Evolutionary conservation across 169 alveolate species (phyloP).

Genomic region (Plasmodium gaboni): DNA sequence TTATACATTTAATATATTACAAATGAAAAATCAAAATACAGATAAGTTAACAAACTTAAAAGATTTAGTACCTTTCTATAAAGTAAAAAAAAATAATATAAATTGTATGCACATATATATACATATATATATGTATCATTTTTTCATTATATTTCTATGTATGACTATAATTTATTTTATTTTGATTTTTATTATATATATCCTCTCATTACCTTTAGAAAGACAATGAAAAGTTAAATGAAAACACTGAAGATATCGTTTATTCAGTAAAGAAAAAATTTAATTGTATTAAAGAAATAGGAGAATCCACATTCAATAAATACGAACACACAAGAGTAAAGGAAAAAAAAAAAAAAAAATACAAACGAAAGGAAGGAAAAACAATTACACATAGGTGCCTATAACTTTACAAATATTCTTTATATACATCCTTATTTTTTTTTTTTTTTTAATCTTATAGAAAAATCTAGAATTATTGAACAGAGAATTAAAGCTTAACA

Average conservation of each 20-base stretch:
- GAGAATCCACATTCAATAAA: conserved; percentile 37
- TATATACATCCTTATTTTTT: not conserved
- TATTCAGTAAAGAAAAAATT: conserved; percentile 67
- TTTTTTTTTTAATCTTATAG: conserved; percentile 1
- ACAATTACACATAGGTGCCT: not conserved
- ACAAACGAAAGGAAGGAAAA: not conserved
- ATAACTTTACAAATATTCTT: not conserved
- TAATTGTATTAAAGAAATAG: conserved; percentile 54
- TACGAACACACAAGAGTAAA: conserved; percentile 60
- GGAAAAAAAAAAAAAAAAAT: not conserved
- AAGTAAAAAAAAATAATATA: not conserved
- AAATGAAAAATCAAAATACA: conserved; percentile 64
- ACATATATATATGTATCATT: too few relatives aligned
- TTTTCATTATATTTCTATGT: not conserved
- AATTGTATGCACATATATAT: too few relatives aligned
- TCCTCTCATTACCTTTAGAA: conserved; percentile 20
- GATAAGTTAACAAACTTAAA: conserved; percentile 52
- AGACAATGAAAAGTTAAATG: conserved; percentile 71
- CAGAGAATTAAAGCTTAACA: conserved; percentile 47
- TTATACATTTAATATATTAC: not conserved
- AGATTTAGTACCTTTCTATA: conserved; percentile 68
- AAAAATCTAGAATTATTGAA: conserved; percentile 56
- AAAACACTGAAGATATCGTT: conserved; percentile 65
- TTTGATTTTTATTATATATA: not conserved
- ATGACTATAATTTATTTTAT: not conserved